Evolutionary conservation across 306 rosid genomes (phyloP).

Genomic region (Alnus glutinosa): DNA sequence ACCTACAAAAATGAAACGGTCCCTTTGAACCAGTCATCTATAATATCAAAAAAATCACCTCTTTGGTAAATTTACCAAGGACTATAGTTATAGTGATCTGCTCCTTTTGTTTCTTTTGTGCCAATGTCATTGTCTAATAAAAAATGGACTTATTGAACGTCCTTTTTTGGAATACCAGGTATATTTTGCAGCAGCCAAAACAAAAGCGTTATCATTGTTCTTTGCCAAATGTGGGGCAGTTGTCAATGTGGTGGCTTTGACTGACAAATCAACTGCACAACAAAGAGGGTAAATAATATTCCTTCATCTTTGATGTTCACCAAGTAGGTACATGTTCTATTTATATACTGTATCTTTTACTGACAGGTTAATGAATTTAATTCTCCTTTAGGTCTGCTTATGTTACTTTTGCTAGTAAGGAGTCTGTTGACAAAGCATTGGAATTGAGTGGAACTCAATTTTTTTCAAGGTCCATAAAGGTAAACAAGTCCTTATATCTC

Average conservation of each 20-base stretch:
- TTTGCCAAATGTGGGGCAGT: conserved; percentile 33
- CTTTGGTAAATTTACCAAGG: neutral
- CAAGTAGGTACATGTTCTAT: neutral
- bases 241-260: conserved; percentile 16
- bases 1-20: neutral
- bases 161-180: conserved; percentile 19
- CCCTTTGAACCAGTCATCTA: neutral
- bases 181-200: conserved; percentile 35
- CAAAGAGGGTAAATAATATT: conserved; percentile 28
- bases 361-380: neutral
- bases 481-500: neutral
- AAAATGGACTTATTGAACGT: neutral
- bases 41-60: neutral
- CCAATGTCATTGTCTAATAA: neutral
- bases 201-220: conserved; percentile 24
- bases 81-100: neutral
- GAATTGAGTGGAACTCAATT: conserved; percentile 30
- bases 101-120: neutral
- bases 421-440: conserved; percentile 30
- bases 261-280: conserved; percentile 18
- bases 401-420: conserved; percentile 33
- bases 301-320: neutral
- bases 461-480: conserved; percentile 31
- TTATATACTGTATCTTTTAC: neutral
- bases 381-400: conserved; percentile 29